A percentile compares a stretch with the other conserved stretches of the same genome.
Conservation (phyloP, 148 eudicot species). For the Euryodendron excelsum region DNA sequence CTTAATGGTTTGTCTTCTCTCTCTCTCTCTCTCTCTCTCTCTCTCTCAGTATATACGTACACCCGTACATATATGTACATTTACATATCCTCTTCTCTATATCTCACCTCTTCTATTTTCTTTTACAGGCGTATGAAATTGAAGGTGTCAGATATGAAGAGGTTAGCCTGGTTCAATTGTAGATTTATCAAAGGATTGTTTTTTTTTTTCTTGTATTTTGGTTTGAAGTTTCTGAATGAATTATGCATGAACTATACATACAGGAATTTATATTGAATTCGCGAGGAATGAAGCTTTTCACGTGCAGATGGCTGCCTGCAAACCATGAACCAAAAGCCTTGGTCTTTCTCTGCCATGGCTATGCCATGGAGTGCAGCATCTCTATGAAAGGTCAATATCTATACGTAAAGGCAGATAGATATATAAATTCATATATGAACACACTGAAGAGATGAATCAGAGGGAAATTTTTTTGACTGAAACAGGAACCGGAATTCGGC, state of each 20-base stretch:
- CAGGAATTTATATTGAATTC: slow-evolving; percentile 56
- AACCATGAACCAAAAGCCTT: slow-evolving; percentile 66
- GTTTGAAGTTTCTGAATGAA: background rate
- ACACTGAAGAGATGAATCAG: no score
- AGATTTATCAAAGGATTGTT: background rate
- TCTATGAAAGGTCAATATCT: slow-evolving; percentile 64
- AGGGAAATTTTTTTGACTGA: background rate
- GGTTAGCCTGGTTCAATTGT: slow-evolving; percentile 27
- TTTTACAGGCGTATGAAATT: slow-evolving; percentile 25
- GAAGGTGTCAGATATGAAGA: slow-evolving; percentile 53
- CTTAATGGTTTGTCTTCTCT: no score
- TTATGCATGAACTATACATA: background rate
- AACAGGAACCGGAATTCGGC: slow-evolving; percentile 56
- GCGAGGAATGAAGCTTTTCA: slow-evolving; percentile 60
- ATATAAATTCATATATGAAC: no score
- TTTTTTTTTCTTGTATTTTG: background rate
- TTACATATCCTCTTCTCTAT: no score
- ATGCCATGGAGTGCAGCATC: slow-evolving; percentile 90
- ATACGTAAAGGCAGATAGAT: no score
- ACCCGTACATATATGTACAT: background rate
- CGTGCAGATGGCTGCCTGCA: slow-evolving; percentile 67
- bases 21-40: no score
- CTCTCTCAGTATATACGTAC: background rate
- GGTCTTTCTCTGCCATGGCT: slow-evolving; percentile 85
- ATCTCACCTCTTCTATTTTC: background rate